Base-by-base conservation (phyloP, 129 eudicot genomes). In the Lactuca saligna region DNA sequence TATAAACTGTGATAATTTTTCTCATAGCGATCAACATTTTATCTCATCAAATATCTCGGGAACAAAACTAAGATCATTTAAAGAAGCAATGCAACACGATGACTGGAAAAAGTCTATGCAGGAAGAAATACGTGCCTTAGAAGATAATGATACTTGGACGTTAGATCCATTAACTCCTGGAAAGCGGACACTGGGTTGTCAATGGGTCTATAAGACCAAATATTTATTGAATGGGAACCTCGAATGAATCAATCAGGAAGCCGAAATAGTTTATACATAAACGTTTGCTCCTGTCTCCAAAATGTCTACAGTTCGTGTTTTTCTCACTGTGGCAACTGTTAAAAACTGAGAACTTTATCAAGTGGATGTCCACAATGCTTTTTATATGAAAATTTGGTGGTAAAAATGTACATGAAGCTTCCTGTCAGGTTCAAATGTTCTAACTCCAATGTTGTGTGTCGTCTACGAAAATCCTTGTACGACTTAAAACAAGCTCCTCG, bases 401-500 rank as follows among this genome's bases (percentile, higher is more conserved):
- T 0, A 25, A 1, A 25, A 25, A 1, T 25, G 29, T 25, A 25
- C 29, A 25, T 25, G 29, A 25, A 25, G 29, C 29, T 25, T 25
- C 48, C 35, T 7, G 49, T 37, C 3, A 53, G 57, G 11, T 17
- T 64, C 7, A 17, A 65, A 11, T 11, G 49, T 20, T 17, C 65
- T 5, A 54, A 35, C 0, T 16, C 66, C 4, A 55, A 17, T 13
- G 12, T 17, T 33, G 78, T 64, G 6, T 74, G 78, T 65, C 54
- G 53, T 5, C 25, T 74, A 0, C 51, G 39, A 0, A 72, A 72
- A 6, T 72, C 77, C 0, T 6, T 63, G 14, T 63, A 73, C 46
- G 57, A 56, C 3, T 53, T 73, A 3, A 56, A 46, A 48, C 67
- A 74, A 8, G 73, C 66, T 2, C 58, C 79, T 9, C 72, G 67